Base-by-base conservation (phyloP, 306 rosid species). In the Macrotyloma uniflorum region DNA sequence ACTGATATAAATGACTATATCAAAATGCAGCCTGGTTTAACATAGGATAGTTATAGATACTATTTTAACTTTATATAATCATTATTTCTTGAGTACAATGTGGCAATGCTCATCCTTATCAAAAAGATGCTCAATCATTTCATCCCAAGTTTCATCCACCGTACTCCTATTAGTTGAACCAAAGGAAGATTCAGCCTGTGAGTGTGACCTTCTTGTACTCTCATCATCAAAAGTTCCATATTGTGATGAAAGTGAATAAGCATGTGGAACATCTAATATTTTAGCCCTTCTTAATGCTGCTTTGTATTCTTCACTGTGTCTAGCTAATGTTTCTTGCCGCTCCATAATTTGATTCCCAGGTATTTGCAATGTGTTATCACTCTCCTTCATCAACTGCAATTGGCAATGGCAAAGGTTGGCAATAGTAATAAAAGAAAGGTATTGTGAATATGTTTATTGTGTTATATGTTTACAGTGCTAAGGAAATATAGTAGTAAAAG, bases 281-380 rank as follows among this genome's bases (percentile, higher is more conserved):
- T 88, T 93, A 4, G 98, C 98, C 82, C 97, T 91, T 76, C 90
- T 91, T 63, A 94, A 78, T 72, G 98, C 98, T 65, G 91, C 97
- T 72, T 67, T 89, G 85, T 94, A 84, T 80, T 94, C 98, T 68
- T 90, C 81, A 12, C 32, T 67, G 79, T 90, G 97, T 72, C 88
- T 88, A 1, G 74, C 79, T 66, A 92, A 35, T 7, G 93, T 90
- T 83, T 90, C 82, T 64, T 90, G 93, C 59, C 95, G 82, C 86
- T 90, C 93, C 97, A 94, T 92, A 67, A 79, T 94, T 76, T 94
- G 98, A 75, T 86, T 84, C 54, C 78, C 80, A 4, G 98, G 98
- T 59, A 88, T 84, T 78, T 90, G 86, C 96, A 85, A 79, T 67
- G 79, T 79, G 2, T 53, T 58, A 76, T 88, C 88, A 55, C 86